Percentiles rank a stretch among this genome's conserved stretches.
phyloP scores from a whole-genome alignment of 2,329 filamentous ascomycete species.

The Lasiodiplodia hormozganensis region DNA sequence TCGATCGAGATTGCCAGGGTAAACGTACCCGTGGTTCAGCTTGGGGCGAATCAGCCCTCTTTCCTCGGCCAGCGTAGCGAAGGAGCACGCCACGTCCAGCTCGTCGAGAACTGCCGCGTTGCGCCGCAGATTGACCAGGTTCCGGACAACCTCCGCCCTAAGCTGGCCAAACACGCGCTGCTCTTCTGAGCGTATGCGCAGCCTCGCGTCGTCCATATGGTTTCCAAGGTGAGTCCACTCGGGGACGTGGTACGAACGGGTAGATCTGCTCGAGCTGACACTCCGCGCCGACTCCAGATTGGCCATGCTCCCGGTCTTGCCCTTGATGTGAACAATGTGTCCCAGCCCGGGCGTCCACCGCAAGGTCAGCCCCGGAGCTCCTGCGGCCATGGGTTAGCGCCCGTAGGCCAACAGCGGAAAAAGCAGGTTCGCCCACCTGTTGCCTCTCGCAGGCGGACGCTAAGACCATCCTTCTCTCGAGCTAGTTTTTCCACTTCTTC shows the following conservation, averaged over 20 bases:
- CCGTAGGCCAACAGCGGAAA: constrained; percentile 17
- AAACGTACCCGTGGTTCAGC: constrained; percentile 60
- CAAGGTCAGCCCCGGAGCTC: constrained; percentile 72
- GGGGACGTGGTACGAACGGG: constrained; percentile 80
- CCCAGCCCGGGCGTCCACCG: constrained; percentile 88
- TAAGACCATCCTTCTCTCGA: constrained; percentile 66
- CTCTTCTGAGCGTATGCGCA: constrained; percentile 84
- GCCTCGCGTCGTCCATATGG: constrained; percentile 76
- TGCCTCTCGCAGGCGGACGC: constrained; percentile 65
- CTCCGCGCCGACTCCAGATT: constrained; percentile 55
- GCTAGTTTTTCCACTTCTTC: constrained; percentile 66
- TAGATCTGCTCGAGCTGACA: constrained; percentile 82
- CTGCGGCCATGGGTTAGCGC: constrained; percentile 32
- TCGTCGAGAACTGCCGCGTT: constrained; percentile 94
- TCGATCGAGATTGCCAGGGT: neutral
- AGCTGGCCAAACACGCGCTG: constrained; percentile 77
- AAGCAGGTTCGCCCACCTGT: constrained; percentile 49
- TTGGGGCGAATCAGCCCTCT: constrained; percentile 73
- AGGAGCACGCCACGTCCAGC: constrained; percentile 87
- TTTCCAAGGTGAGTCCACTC: constrained; percentile 86
- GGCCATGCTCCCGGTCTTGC: constrained; percentile 68
- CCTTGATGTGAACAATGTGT: constrained; percentile 89
- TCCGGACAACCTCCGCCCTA: constrained; percentile 77
- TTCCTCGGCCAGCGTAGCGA: constrained; percentile 79
- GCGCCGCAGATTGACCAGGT: constrained; percentile 83